Evolutionary conservation across 306 rosid species (phyloP).

Genomic region (Fagus sylvatica): DNA sequence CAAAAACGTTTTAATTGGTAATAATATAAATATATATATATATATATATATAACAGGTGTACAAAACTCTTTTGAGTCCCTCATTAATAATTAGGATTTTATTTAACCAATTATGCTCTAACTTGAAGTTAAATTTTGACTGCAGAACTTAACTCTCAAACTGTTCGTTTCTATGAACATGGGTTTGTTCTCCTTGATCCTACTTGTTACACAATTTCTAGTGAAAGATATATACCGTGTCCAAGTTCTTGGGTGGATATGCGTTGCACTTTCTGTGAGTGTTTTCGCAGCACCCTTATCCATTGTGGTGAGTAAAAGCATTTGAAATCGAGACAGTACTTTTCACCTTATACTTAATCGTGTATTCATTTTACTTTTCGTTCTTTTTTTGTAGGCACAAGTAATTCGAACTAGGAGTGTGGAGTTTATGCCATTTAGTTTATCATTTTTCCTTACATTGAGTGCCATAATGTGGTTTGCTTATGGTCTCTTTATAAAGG

Average conservation of each 20-base stretch:
- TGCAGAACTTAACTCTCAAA: constrained; percentile 57
- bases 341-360: background rate
- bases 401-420: constrained; percentile 78
- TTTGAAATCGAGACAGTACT: background rate
- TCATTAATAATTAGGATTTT: too few species aligned
- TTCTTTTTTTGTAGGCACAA: constrained; percentile 45
- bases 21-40: too few species aligned
- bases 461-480: constrained; percentile 88
- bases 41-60: too few species aligned
- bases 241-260: constrained; percentile 76
- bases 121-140: background rate
- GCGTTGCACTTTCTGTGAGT: constrained; percentile 53
- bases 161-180: constrained; percentile 56
- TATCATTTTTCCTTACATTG: constrained; percentile 79
- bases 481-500: constrained; percentile 73
- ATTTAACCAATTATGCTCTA: background rate
- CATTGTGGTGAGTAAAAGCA: constrained; percentile 62
- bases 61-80: too few species aligned
- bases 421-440: constrained; percentile 79
- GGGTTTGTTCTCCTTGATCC: constrained; percentile 51
- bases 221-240: constrained; percentile 37
- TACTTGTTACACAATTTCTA: constrained; percentile 39
- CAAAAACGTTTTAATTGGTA: background rate
- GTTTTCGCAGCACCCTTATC: constrained; percentile 83
- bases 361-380: background rate